These are phyloP conservation scores for Yamadazyma blattariae DNA, from an alignment of 1,139 yeast genomes.

Conservation along the genomic window DNA sequence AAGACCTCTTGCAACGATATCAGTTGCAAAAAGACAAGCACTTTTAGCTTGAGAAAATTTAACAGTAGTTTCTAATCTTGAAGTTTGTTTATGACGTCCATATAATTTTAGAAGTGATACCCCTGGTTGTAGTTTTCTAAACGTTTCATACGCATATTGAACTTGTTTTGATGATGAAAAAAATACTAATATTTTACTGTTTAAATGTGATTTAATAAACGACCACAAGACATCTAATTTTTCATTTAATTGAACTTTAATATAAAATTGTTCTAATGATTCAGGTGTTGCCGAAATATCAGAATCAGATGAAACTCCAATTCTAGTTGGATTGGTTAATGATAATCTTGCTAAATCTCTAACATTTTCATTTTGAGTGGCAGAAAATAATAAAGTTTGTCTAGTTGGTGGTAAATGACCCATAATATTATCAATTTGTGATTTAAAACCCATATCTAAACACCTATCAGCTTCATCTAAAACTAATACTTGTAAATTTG, in stretches of 20 bases:
- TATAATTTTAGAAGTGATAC: constrained; percentile 87
- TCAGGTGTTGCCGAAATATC: constrained; percentile 72
- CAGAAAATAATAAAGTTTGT: constrained; percentile 87
- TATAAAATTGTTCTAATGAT: constrained; percentile 77
- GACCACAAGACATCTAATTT: constrained; percentile 87
- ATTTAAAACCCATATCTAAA: constrained; percentile 93
- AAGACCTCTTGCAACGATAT: constrained; percentile 94
- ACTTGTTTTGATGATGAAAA: constrained; percentile 94
- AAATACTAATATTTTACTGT: constrained; percentile 82
- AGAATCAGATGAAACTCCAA: constrained; percentile 56
- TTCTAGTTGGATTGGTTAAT: constrained; percentile 71
- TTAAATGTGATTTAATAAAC: constrained; percentile 84
- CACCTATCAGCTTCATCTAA: constrained; percentile 97
- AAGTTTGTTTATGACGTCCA: constrained; percentile 93
- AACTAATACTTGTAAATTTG: constrained; percentile 78
- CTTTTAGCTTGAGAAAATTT: constrained; percentile 85
- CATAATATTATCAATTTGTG: constrained; percentile 81
- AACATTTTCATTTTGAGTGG: constrained; percentile 89
- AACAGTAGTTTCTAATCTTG: constrained; percentile 84
- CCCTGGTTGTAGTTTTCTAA: constrained; percentile 93
- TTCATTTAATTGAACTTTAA: constrained; percentile 68
- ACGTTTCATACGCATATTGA: constrained; percentile 87
- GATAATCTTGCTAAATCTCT: constrained; percentile 87
- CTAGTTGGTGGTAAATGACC: constrained; percentile 80
- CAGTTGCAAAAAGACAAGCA: constrained; percentile 92